phyloP scores from a whole-genome alignment of 768 basidiomycete species.

The Serendipita vermifera region DNA sequence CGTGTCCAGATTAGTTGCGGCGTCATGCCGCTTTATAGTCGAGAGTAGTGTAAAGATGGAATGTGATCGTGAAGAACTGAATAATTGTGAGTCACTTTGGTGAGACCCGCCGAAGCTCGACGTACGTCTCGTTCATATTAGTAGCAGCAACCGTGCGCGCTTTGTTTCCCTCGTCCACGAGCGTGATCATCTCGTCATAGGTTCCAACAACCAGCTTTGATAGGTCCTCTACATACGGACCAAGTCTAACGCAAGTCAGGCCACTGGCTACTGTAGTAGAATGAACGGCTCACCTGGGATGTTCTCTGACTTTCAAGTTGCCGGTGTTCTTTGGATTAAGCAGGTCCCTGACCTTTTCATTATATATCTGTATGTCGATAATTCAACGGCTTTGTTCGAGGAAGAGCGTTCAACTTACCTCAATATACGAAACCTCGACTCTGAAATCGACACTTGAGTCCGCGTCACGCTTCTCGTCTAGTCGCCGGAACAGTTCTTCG shows the following conservation, averaged over 20 bases:
- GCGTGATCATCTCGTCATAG: slow-evolving; percentile 95
- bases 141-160: slow-evolving; percentile 97
- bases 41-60: slow-evolving; percentile 94
- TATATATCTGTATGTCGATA: slow-evolving; percentile 57
- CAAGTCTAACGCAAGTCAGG: slow-evolving; percentile 31
- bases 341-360: slow-evolving; percentile 95
- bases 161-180: slow-evolving; percentile 99
- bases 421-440: slow-evolving; percentile 98
- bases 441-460: slow-evolving; percentile 69
- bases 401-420: slow-evolving; percentile 42
- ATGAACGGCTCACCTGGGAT: slow-evolving; percentile 54
- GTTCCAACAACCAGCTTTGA: slow-evolving; percentile 82
- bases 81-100: background rate
- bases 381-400: no score
- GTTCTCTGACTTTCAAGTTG: slow-evolving; percentile 92
- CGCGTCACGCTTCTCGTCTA: slow-evolving; percentile 44
- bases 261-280: background rate
- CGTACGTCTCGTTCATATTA: slow-evolving; percentile 97
- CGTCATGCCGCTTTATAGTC: slow-evolving; percentile 82
- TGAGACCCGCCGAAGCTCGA: no score
- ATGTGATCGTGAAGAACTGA: slow-evolving; percentile 94
- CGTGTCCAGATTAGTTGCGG: slow-evolving; percentile 73
- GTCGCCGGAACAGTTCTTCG: slow-evolving; percentile 78
- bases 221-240: slow-evolving; percentile 97
- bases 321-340: slow-evolving; percentile 95